Percentiles rank a stretch among this genome's conserved stretches.
Conservation (phyloP, 1,284 basidiomycete genomes). For the Cystobasidiaceae sp. region DNA sequence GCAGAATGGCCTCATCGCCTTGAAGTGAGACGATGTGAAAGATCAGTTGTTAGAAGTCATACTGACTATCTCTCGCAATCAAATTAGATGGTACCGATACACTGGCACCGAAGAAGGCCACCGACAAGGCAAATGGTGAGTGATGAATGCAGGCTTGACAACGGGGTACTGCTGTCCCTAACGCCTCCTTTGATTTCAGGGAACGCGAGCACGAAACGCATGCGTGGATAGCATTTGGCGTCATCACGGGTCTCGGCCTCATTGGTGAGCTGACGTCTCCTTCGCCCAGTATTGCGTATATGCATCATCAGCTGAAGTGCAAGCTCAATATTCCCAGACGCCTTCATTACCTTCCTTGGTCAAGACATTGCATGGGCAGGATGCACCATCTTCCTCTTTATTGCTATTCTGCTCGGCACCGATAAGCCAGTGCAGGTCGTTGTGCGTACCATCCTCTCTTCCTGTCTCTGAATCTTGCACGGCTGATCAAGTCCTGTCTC, state of each 20-base stretch:
- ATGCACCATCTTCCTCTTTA: slow-evolving; percentile 31
- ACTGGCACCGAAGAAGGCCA: slow-evolving; percentile 7
- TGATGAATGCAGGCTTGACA: neutral
- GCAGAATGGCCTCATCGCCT: slow-evolving; percentile 36
- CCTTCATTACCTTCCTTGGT: slow-evolving; percentile 33
- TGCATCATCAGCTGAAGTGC: neutral
- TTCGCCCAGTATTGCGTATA: neutral
- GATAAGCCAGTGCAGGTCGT: slow-evolving; percentile 32
- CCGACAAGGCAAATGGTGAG: slow-evolving; percentile 29
- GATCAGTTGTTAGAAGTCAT: neutral
- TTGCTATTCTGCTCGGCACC: slow-evolving; percentile 28
- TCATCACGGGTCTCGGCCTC: slow-evolving; percentile 33
- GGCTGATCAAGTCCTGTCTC: neutral
- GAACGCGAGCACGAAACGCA: slow-evolving; percentile 34
- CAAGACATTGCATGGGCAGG: slow-evolving; percentile 31
- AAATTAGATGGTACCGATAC: slow-evolving; percentile 32
- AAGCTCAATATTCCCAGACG: neutral
- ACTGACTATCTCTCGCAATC: neutral
- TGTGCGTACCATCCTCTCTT: neutral
- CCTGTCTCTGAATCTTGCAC: neutral
- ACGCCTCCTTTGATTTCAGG: neutral
- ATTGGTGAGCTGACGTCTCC: slow-evolving; percentile 6
- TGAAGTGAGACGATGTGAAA: slow-evolving; percentile 11
- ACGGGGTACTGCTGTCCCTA: no score
- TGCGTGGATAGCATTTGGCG: slow-evolving; percentile 37